phyloP scores from a whole-genome alignment of 129 eudicot genomes.

The Flaveria ramosissima region DNA sequence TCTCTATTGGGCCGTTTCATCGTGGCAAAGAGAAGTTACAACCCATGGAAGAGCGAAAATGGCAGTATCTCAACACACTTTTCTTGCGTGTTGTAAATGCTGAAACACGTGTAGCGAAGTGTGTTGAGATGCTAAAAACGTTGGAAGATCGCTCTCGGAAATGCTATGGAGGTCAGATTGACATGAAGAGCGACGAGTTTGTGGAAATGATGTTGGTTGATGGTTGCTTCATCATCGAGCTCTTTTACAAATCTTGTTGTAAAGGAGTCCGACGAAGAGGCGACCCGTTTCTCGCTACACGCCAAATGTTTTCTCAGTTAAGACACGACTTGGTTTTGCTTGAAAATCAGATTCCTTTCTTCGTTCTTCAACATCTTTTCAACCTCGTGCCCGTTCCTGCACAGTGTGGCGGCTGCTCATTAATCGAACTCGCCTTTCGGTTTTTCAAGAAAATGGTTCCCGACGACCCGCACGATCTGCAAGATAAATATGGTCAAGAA shows the following conservation, averaged over 20 bases:
- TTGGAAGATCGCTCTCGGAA: constrained; percentile 57
- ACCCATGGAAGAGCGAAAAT: constrained; percentile 51
- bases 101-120: constrained; percentile 40
- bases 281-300: constrained; percentile 45
- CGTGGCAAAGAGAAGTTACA: constrained; percentile 34
- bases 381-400: constrained; percentile 53
- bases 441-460: constrained; percentile 57
- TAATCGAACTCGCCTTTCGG: constrained; percentile 48
- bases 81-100: constrained; percentile 39
- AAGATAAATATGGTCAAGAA: constrained; percentile 41
- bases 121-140: constrained; percentile 41
- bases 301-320: constrained; percentile 33
- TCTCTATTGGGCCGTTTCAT: constrained; percentile 78
- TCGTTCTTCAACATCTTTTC: constrained; percentile 55
- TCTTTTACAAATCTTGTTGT: constrained; percentile 45
- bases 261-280: constrained; percentile 61
- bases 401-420: constrained; percentile 38
- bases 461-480: constrained; percentile 31
- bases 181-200: constrained; percentile 44
- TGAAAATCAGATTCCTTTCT: constrained; percentile 77
- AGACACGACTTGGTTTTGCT: constrained; percentile 63
- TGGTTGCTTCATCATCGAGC: constrained; percentile 72
- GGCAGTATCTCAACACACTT: constrained; percentile 58
- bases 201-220: constrained; percentile 64
- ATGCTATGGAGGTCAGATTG: constrained; percentile 45